Evolutionary conservation across 169 alveolate species (phyloP).

Genomic region (Babesia bigemina): DNA sequence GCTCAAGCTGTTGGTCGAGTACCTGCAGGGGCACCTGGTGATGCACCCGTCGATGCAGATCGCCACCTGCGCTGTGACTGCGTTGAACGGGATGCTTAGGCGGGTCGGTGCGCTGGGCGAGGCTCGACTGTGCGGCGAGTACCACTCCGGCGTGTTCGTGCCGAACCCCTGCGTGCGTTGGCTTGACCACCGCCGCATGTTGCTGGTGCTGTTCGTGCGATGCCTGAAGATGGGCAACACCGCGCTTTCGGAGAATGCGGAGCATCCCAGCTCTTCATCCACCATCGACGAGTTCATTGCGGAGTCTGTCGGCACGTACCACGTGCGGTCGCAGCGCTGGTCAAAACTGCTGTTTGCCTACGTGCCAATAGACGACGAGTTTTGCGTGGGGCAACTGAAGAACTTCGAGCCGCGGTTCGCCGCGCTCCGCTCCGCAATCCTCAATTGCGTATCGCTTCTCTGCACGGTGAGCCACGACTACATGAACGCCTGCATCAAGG

Average conservation of each 20-base stretch:
- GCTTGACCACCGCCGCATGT: conserved; percentile 45
- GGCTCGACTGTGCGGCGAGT: conserved; percentile 20
- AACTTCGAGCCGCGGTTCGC: conserved; percentile 65
- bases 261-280: conserved; percentile 10
- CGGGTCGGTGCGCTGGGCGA: conserved; percentile 35
- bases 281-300: conserved; percentile 32
- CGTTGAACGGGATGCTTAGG: conserved; percentile 35
- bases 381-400: conserved; percentile 63
- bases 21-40: conserved; percentile 31
- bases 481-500: conserved; percentile 37
- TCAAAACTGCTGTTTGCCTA: conserved; percentile 39
- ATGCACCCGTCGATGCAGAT: conserved; percentile 70
- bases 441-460: conserved; percentile 43
- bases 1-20: conserved; percentile 29
- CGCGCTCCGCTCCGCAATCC: conserved; percentile 60
- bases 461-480: conserved; percentile 55
- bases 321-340: conserved; percentile 43
- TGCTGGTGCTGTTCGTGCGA: conserved; percentile 49
- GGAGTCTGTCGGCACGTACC: conserved; percentile 13
- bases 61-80: conserved; percentile 45
- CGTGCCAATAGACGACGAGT: conserved; percentile 53
- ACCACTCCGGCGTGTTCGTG: conserved; percentile 21
- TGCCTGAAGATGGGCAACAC: conserved; percentile 62
- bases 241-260: conserved; percentile 6
- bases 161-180: conserved; percentile 31